Conservation (phyloP, 2,329 filamentous ascomycete species). For the Diplodia intermedia region DNA sequence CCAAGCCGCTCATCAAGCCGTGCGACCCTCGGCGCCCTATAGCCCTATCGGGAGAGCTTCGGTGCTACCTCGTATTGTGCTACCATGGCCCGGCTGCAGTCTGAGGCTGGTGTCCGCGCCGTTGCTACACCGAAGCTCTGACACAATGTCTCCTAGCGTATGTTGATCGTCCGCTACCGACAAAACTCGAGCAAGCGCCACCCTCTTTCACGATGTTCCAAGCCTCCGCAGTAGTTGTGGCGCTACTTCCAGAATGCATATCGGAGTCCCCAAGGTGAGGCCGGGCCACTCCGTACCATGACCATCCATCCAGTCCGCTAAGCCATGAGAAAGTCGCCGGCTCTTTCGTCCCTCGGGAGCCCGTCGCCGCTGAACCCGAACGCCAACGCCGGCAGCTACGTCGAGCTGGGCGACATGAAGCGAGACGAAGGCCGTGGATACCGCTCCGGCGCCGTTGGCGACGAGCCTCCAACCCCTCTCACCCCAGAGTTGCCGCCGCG, state of each 20-base stretch:
- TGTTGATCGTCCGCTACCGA: conserved; percentile 23
- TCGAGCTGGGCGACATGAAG: conserved; percentile 26
- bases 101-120: not conserved
- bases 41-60: conserved; percentile 21
- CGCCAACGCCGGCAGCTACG: not conserved
- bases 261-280: conserved; percentile 22
- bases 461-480: not conserved
- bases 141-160: not conserved
- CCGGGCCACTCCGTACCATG: not conserved
- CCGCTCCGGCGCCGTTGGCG: not conserved
- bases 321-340: conserved; percentile 9
- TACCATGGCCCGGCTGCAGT: not conserved
- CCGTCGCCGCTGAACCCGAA: conserved; percentile 12
- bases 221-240: conserved; percentile 13
- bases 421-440: not conserved
- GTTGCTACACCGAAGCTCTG: conserved; percentile 8
- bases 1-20: not conserved
- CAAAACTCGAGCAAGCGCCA: conserved; percentile 17
- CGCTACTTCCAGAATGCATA: conserved; percentile 17
- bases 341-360: not conserved
- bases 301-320: not conserved
- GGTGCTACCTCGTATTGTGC: conserved; percentile 26
- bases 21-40: not conserved
- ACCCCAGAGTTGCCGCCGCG: not conserved
- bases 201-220: conserved; percentile 6